These are phyloP conservation scores for Kodamaea hsintzibuensis DNA, from an alignment of 805 yeast genomes.

Conservation along the genomic window DNA sequence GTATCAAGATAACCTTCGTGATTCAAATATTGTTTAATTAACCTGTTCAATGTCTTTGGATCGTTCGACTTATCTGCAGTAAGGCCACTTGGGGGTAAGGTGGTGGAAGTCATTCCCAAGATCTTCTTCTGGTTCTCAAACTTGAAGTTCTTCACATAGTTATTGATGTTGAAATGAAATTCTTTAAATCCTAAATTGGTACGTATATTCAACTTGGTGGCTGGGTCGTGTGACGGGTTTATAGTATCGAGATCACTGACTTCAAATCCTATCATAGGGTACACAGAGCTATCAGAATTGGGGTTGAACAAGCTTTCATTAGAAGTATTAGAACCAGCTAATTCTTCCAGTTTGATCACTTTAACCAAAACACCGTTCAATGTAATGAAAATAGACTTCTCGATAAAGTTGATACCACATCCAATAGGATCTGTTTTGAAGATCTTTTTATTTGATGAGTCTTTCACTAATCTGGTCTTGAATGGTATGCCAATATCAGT, in stretches of 20 bases:
- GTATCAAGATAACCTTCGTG: slow-evolving; percentile 42
- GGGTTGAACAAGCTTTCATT: slow-evolving; percentile 16
- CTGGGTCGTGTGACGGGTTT: background rate
- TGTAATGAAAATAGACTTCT: slow-evolving; percentile 68
- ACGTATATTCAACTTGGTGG: slow-evolving; percentile 26
- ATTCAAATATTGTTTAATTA: slow-evolving; percentile 39
- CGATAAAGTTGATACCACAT: slow-evolving; percentile 74
- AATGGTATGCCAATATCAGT: slow-evolving; percentile 39
- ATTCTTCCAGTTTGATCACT: slow-evolving; percentile 25
- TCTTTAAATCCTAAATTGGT: slow-evolving; percentile 60
- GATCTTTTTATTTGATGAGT: slow-evolving; percentile 38
- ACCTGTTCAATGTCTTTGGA: slow-evolving; percentile 27
- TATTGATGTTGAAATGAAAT: slow-evolving; percentile 61
- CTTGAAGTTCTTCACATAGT: slow-evolving; percentile 52
- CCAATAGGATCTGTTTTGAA: slow-evolving; percentile 67
- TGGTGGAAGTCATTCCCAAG: slow-evolving; percentile 18
- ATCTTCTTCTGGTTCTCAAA: slow-evolving; percentile 18
- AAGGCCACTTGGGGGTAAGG: slow-evolving; percentile 14
- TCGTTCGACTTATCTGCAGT: slow-evolving; percentile 20
- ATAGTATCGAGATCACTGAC: slow-evolving; percentile 20
- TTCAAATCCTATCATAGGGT: slow-evolving; percentile 37
- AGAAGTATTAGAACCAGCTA: slow-evolving; percentile 20
- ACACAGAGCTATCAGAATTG: slow-evolving; percentile 23
- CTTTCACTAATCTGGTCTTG: slow-evolving; percentile 23
- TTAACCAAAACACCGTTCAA: slow-evolving; percentile 66